Evolutionary conservation across 1,284 basidiomycete species (phyloP), one percentile per base, ranked within the genome.

Genomic region (Coriolopsis trogii): DNA sequence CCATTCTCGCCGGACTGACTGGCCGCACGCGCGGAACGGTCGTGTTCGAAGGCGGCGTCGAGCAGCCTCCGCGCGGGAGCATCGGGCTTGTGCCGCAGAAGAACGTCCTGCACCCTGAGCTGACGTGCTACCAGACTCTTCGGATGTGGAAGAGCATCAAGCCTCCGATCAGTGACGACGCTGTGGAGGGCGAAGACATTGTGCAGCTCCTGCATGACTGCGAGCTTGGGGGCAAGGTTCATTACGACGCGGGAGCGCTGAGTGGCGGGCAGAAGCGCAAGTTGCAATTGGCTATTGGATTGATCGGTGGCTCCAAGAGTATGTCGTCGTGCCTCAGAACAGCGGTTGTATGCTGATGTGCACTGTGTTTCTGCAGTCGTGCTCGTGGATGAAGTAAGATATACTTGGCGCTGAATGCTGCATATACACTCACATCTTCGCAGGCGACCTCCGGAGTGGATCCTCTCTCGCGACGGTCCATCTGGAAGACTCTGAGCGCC

Each of bases 201-300:
- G 80, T 80, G 55, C 79, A 82, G 56, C 70, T 91, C 3, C 65
- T 92, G 51, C 65, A 72, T 12, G 85, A 89, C 59, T 93, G 90
- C 55, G 89, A 91, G 63, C 69, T 93, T 25, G 79, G 71, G 12
- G 73, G 73, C 48, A 92, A 92, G 69, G 78, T 87, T 7, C 72
- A 85, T 59, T 74, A 81, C 6, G 84, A 84, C 59, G 82, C 87
- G 2, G 72, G 72, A 44, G 85, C 82, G 4, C 74, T 93, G 20
- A 85, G 82, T 29, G 90, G 90, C 1, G 90, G 90, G 6, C 89
- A 93, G 73, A 92, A 92, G 72, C 71, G 90, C 62, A 91, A 91
- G 70, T 71, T 92, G 23, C 89, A 92, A 62, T 73, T 92, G 16
- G 90, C 90, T 1, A 83, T 88, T 55, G 89, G 89, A 4, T 67